These are phyloP conservation scores for Phaffomyces thermotolerans DNA, from an alignment of 805 yeast genomes.

Conservation along the genomic window DNA sequence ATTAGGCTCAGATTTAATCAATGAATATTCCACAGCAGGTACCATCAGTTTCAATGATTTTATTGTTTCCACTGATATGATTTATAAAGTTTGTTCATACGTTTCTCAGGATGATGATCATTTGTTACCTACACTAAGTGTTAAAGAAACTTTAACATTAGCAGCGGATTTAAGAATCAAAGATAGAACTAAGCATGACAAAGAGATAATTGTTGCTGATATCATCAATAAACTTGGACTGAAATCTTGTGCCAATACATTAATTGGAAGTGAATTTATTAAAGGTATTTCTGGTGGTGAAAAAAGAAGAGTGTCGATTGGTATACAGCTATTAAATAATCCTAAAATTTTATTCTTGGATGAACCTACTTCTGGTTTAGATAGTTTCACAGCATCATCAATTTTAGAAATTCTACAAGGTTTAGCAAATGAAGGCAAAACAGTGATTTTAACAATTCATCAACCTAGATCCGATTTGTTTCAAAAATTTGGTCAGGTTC, in stretches of 20 bases:
- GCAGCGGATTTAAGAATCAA: constrained; percentile 68
- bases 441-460: constrained; percentile 73
- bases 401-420: constrained; percentile 54
- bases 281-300: constrained; percentile 81
- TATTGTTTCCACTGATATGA: constrained; percentile 29
- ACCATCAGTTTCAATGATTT: constrained; percentile 36
- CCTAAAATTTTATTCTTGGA: constrained; percentile 72
- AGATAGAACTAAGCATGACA: constrained; percentile 32
- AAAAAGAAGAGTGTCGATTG: constrained; percentile 77
- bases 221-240: constrained; percentile 61
- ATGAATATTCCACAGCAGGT: constrained; percentile 31
- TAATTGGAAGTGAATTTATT: constrained; percentile 54
- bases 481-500: constrained; percentile 58
- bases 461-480: constrained; percentile 78
- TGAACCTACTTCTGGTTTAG: constrained; percentile 89
- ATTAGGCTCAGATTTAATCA: constrained; percentile 29
- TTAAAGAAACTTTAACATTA: constrained; percentile 64
- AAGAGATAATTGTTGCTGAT: constrained; percentile 42
- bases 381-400: constrained; percentile 69
- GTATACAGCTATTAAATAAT: constrained; percentile 65
- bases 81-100: constrained; percentile 55
- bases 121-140: constrained; percentile 64
- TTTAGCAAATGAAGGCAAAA: constrained; percentile 55
- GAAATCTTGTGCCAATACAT: constrained; percentile 67
- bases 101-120: constrained; percentile 82